Conservation (phyloP, 495 filamentous ascomycete genomes). For the Penicillium fimorum region DNA sequence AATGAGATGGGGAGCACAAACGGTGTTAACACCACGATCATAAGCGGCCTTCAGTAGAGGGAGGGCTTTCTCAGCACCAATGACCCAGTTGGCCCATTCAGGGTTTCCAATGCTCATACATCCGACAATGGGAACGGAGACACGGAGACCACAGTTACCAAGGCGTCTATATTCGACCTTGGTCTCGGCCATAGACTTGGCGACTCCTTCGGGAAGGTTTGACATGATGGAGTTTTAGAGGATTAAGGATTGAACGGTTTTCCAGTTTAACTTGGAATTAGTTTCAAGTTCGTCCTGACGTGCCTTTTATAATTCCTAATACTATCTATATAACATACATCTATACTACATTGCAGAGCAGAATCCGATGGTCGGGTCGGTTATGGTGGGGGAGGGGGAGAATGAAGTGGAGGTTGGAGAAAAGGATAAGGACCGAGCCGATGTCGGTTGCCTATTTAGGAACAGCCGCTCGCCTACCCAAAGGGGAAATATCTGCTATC, state of each 20-base stretch:
- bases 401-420: background rate
- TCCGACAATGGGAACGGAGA: slow-evolving; percentile 16
- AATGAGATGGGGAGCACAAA: background rate
- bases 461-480: background rate
- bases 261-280: background rate
- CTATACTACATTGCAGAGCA: background rate
- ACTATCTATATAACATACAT: background rate
- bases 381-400: background rate
- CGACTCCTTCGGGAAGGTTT: background rate
- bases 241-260: background rate
- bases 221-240: background rate
- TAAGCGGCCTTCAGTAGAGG: slow-evolving; percentile 39
- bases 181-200: background rate
- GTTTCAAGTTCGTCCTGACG: background rate
- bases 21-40: slow-evolving; percentile 45
- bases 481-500: background rate
- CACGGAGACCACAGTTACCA: slow-evolving; percentile 3
- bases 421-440: background rate
- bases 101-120: slow-evolving; percentile 12
- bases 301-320: background rate
- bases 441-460: slow-evolving; percentile 2
- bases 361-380: slow-evolving; percentile 2
- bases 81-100: slow-evolving; percentile 12
- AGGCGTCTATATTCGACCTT: background rate
- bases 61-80: slow-evolving; percentile 22